Conservation (phyloP, 768 basidiomycete genomes). For the Lactarius akahatsu region DNA sequence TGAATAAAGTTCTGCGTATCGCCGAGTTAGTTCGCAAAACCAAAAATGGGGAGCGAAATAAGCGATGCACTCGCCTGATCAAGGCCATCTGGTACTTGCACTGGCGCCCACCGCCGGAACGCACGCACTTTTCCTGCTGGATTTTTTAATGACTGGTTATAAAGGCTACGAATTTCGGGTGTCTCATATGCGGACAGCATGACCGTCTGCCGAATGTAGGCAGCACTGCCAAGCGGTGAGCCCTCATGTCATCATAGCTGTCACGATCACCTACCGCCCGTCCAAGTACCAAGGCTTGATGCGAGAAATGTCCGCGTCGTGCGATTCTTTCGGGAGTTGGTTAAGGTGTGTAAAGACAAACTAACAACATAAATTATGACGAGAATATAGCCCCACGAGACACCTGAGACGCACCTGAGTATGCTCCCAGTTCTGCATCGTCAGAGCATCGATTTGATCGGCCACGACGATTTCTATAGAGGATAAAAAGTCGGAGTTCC, state of each 20-base stretch:
- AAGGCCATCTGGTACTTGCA: conserved; percentile 80
- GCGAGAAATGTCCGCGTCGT: conserved; percentile 92
- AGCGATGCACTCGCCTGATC: conserved; percentile 56
- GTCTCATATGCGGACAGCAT: conserved; percentile 86
- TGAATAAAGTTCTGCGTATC: conserved; percentile 59
- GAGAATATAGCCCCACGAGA: not conserved
- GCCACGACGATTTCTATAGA: conserved; percentile 90
- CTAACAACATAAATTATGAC: conserved; percentile 40
- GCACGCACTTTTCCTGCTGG: conserved; percentile 79
- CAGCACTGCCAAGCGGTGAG: conserved; percentile 51
- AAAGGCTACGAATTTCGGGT: conserved; percentile 81
- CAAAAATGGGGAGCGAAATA: not conserved
- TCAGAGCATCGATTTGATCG: conserved; percentile 89
- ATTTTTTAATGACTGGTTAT: conserved; percentile 73
- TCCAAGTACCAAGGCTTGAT: conserved; percentile 99
- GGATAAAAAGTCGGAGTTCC: conserved; percentile 86
- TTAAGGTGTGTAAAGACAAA: conserved; percentile 86
- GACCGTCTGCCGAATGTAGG: conserved; percentile 87
- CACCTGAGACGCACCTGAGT: conserved; percentile 61
- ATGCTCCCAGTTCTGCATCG: conserved; percentile 99
- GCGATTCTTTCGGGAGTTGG: conserved; percentile 88
- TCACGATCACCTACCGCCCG: conserved; percentile 65
- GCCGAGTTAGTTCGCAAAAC: conserved; percentile 7
- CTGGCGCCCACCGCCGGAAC: conserved; percentile 65
- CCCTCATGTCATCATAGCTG: not conserved